Conservation (phyloP, 1,284 basidiomycete species). For the Tilletia setariae region DNA sequence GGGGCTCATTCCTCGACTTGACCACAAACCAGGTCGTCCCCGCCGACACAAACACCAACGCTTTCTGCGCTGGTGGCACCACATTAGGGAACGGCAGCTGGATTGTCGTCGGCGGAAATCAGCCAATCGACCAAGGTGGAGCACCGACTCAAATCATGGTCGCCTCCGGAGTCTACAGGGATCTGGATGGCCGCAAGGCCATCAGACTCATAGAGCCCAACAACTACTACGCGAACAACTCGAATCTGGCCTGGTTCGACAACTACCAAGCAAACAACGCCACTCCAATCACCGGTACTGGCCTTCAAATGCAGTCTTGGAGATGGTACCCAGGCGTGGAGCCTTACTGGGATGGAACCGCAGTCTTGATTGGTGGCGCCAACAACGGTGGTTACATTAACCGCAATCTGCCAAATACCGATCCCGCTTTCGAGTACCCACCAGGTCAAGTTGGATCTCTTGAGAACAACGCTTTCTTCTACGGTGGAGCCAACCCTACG, state of each 20-base stretch:
- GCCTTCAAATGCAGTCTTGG: constrained; percentile 29
- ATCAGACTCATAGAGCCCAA: constrained; percentile 49
- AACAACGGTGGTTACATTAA: constrained; percentile 52
- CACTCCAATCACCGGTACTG: constrained; percentile 32
- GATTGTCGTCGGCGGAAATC: constrained; percentile 55
- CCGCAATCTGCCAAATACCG: constrained; percentile 48
- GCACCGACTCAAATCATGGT: constrained; percentile 18
- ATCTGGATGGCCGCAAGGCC: constrained; percentile 47
- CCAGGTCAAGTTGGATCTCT: neutral
- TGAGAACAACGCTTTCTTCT: constrained; percentile 26
- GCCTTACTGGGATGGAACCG: constrained; percentile 47
- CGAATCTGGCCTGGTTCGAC: constrained; percentile 5
- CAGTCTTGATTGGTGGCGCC: constrained; percentile 49
- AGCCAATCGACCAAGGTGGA: constrained; percentile 52
- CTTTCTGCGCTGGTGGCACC: constrained; percentile 55
- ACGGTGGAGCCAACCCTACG: constrained; percentile 43
- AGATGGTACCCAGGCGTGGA: constrained; percentile 55
- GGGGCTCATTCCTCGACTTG: constrained; percentile 46
- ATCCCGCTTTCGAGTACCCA: constrained; percentile 31
- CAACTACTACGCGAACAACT: constrained; percentile 4
- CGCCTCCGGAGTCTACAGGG: constrained; percentile 31
- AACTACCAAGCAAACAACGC: constrained; percentile 7
- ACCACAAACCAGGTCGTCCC: constrained; percentile 39
- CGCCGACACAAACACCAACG: constrained; percentile 51
- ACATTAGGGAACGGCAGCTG: constrained; percentile 55